Evolutionary conservation across 1,139 yeast species (phyloP).

Genomic region (Trichomonascaceae sp.): DNA sequence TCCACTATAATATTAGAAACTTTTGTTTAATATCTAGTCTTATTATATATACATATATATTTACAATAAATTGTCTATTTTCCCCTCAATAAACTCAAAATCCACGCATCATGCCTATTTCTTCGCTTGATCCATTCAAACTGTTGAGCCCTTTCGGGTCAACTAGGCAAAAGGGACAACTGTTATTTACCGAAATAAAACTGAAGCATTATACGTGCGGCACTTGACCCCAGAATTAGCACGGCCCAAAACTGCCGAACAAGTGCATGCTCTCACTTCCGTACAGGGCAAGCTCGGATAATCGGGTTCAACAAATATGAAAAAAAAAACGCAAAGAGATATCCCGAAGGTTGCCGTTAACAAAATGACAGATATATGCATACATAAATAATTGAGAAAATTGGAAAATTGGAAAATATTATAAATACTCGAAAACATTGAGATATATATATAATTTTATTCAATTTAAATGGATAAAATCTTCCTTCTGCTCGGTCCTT

Average conservation of each 20-base stretch:
- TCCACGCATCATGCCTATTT: no score
- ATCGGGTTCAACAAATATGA: neutral
- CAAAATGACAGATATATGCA: neutral
- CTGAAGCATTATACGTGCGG: neutral
- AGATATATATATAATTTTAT: neutral
- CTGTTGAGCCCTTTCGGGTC: no score
- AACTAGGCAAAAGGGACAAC: neutral
- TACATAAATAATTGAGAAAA: no score
- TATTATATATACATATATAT: no score
- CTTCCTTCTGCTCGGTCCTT: no score
- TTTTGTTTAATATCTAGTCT: no score
- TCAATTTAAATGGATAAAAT: neutral
- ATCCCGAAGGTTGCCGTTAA: neutral
- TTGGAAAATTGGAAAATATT: neutral
- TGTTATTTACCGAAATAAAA: neutral
- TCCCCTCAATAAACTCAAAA: neutral
- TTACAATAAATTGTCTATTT: neutral
- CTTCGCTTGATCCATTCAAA: no score
- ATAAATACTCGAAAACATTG: neutral
- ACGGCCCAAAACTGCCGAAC: neutral
- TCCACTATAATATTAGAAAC: neutral
- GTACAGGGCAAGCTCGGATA: neutral
- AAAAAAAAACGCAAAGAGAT: neutral
- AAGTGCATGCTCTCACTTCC: neutral
- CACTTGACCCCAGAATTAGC: neutral